Evolutionary conservation across 2,329 filamentous ascomycete species (phyloP).

Genomic region (Colletotrichum sp.): DNA sequence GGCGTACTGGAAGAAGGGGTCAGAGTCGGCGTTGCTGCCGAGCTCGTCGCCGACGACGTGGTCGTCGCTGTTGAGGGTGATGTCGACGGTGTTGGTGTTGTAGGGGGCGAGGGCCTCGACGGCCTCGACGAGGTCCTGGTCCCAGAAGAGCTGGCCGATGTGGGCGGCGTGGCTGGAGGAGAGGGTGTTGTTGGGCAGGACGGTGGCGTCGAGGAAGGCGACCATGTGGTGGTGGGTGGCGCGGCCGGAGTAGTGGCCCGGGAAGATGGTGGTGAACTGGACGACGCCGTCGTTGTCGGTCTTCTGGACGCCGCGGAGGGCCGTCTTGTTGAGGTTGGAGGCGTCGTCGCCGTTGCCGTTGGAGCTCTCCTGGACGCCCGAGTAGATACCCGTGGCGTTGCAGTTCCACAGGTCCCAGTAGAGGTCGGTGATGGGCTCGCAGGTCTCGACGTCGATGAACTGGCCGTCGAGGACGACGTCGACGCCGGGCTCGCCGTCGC

Average conservation of each 20-base stretch:
- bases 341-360: constrained; percentile 5
- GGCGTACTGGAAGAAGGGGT: constrained; percentile 58
- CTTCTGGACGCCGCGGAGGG: constrained; percentile 19
- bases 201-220: constrained; percentile 4
- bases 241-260: constrained; percentile 48
- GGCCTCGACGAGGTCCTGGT: not conserved
- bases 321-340: constrained; percentile 1
- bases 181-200: constrained; percentile 47
- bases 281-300: constrained; percentile 23
- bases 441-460: constrained; percentile 16
- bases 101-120: constrained; percentile 11
- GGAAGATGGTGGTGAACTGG: constrained; percentile 49
- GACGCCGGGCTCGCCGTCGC: constrained; percentile 5
- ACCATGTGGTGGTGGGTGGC: constrained; percentile 52
- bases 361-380: constrained; percentile 28
- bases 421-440: constrained; percentile 16
- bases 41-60: constrained; percentile 45
- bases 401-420: constrained; percentile 25
- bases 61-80: constrained; percentile 38
- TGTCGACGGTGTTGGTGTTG: constrained; percentile 5
- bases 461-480: constrained; percentile 11
- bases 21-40: constrained; percentile 48
- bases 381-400: constrained; percentile 46
- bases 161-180: constrained; percentile 43
- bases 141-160: constrained; percentile 19